A percentile compares a stretch with the other conserved stretches of the same genome.
Conservation (phyloP, 371 early-diverging fungal species). For the Parasitella parasitica region DNA sequence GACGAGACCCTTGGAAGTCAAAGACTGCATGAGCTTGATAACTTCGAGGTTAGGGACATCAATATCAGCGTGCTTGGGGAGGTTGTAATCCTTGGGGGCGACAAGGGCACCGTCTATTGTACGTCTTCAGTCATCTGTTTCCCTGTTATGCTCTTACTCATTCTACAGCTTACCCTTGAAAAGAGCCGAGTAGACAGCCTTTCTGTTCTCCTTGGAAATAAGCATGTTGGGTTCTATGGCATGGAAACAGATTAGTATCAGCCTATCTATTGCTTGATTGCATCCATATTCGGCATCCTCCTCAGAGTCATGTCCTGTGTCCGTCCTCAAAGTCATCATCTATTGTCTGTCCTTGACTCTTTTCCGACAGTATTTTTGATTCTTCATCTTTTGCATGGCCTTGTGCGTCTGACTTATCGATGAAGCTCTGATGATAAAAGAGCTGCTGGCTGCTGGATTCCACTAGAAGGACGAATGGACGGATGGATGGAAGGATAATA, state of each 20-base stretch:
- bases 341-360: no score
- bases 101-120: conserved; percentile 93
- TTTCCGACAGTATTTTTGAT: no score
- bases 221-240: conserved; percentile 73
- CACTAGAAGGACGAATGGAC: conserved; percentile 4
- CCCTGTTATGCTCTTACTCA: no score
- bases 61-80: conserved; percentile 92
- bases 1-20: conserved; percentile 94
- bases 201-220: conserved; percentile 95
- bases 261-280: neutral
- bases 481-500: conserved; percentile 25
- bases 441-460: no score
- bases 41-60: conserved; percentile 98
- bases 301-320: no score
- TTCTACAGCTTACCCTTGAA: conserved; percentile 83
- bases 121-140: neutral
- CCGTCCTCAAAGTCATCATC: no score
- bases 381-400: no score
- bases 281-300: neutral
- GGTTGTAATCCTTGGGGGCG: conserved; percentile 98
- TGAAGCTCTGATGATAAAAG: no score
- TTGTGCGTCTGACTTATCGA: no score
- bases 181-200: conserved; percentile 91
- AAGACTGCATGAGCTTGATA: conserved; percentile 98
- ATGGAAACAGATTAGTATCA: neutral